A percentile compares a stretch with the other conserved stretches of the same genome.
Evolutionary conservation across 176 grass and related monocot species (phyloP).

Genomic region (Tillandsia leiboldiana): DNA sequence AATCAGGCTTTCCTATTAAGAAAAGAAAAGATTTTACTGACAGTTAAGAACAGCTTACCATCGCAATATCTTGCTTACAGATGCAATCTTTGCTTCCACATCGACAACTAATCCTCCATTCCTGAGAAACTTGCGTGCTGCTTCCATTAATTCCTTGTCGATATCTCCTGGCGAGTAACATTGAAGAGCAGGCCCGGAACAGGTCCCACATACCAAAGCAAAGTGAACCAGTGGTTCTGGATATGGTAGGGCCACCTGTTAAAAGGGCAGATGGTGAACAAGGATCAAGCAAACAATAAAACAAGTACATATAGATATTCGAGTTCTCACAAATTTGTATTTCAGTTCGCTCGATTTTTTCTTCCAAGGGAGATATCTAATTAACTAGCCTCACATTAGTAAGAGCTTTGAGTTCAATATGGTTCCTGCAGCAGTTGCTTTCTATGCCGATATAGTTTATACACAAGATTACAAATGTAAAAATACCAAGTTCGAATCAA

Average conservation of each 20-base stretch:
- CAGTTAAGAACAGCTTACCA: constrained; percentile 47
- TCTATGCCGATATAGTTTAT: no score
- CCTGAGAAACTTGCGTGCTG: constrained; percentile 68
- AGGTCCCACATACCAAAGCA: constrained; percentile 82
- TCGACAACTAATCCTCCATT: constrained; percentile 71
- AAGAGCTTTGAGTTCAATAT: no score
- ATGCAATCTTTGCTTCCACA: constrained; percentile 55
- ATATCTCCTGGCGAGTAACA: constrained; percentile 92
- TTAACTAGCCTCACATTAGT: no score
- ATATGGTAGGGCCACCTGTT: constrained; percentile 66
- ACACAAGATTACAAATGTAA: no score
- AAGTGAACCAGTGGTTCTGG: constrained; percentile 92
- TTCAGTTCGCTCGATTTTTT: no score
- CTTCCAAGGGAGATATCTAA: no score
- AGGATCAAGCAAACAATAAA: not conserved
- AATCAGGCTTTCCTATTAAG: no score
- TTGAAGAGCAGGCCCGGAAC: constrained; percentile 72
- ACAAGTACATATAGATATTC: not conserved
- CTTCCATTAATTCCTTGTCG: constrained; percentile 84
- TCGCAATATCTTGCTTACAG: constrained; percentile 59
- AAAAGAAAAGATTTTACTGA: not conserved
- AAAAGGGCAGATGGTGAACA: constrained; percentile 22
- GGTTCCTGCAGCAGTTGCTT: no score
- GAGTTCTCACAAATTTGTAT: not conserved
- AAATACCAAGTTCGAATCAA: no score